Conservation (phyloP, 768 basidiomycete genomes). For the Gymnopilus junonius region DNA sequence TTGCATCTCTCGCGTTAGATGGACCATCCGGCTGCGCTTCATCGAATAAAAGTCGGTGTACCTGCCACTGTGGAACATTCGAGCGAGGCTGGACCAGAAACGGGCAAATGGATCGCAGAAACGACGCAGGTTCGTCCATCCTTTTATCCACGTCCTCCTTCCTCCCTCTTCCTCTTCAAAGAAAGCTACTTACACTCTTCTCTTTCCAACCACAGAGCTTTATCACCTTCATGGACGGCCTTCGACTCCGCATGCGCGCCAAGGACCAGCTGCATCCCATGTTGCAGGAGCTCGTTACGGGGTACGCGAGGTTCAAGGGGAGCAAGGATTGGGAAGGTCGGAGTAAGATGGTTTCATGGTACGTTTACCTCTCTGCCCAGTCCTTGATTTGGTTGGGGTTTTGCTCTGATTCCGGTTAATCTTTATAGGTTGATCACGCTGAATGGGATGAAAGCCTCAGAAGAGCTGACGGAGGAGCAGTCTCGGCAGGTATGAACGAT, state of each 20-base stretch:
- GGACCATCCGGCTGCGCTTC: conserved; percentile 83
- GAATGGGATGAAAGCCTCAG: conserved; percentile 96
- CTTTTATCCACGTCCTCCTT: too few species aligned
- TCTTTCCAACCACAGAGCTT: conserved; percentile 70
- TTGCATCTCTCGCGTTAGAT: conserved; percentile 21
- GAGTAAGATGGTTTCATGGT: conserved; percentile 94
- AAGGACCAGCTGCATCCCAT: conserved; percentile 97
- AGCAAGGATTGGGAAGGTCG: conserved; percentile 97
- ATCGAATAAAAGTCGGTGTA: conserved; percentile 89
- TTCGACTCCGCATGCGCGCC: conserved; percentile 90
- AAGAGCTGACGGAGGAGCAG: conserved; percentile 95
- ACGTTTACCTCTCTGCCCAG: too few species aligned
- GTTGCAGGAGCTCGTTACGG: conserved; percentile 92
- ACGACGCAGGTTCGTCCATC: conserved; percentile 91
- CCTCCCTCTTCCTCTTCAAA: not conserved
- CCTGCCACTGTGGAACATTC: conserved; percentile 97
- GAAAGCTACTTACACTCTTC: not conserved
- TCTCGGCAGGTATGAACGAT: conserved; percentile 75
- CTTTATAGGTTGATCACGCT: conserved; percentile 98
- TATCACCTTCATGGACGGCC: conserved; percentile 98
- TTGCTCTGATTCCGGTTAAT: too few species aligned
- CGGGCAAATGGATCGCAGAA: conserved; percentile 96
- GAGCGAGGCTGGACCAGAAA: conserved; percentile 89
- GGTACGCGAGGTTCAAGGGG: conserved; percentile 92
- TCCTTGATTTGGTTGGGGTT: too few species aligned